phyloP scores from a whole-genome alignment of 208 protist species.

The Leishmania turanica region DNA sequence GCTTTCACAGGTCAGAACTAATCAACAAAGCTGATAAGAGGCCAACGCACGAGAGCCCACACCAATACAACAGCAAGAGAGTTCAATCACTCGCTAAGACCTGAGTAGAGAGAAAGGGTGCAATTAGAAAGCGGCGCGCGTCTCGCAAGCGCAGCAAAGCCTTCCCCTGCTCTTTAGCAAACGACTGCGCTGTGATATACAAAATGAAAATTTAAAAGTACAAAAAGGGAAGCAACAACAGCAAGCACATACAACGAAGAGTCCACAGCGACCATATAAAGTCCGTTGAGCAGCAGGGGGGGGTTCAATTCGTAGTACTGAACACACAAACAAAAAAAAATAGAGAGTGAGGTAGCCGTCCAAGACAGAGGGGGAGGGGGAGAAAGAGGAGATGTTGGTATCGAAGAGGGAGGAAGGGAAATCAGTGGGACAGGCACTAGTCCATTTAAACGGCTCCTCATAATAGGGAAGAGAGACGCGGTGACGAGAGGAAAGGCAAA shows the following conservation, averaged over 20 bases:
- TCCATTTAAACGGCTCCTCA: not conserved
- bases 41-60: not conserved
- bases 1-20: not conserved
- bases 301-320: not conserved
- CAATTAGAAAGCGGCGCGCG: not conserved
- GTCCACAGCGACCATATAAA: not conserved
- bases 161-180: not conserved
- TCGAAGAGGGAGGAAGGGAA: not conserved
- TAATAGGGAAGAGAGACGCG: too few relatives aligned
- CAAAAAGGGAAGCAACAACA: slow-evolving; percentile 13
- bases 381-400: not conserved
- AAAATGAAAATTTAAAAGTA: slow-evolving; percentile 1
- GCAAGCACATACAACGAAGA: not conserved
- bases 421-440: not conserved
- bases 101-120: not conserved
- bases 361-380: not conserved
- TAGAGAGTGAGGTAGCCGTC: not conserved
- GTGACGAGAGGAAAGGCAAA: not conserved
- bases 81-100: not conserved
- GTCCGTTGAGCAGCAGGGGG: not conserved
- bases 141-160: not conserved
- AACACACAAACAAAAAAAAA: not conserved
- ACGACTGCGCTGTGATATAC: not conserved
- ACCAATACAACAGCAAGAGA: not conserved
- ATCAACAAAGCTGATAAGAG: not conserved